Base-by-base conservation (phyloP, 2,329 filamentous ascomycete species). In the Alternaria arbusti region DNA sequence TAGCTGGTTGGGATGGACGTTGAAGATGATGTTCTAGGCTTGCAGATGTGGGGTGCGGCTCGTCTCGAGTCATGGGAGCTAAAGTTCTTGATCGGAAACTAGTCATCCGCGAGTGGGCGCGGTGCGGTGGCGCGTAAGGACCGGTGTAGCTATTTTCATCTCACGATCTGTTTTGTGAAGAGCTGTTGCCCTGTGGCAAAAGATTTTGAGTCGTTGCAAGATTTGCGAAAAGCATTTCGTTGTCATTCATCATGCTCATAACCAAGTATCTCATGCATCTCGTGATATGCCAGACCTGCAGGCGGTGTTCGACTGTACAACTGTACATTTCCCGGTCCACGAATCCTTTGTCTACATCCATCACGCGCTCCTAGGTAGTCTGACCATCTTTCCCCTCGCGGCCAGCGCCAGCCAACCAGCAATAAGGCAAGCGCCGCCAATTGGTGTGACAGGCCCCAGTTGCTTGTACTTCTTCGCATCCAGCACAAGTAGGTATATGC, bases 391-490 rank as follows among this genome's bases (percentile, higher is more conserved):
- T 20, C 73, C 78, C 45, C 69, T 78, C 51, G 83, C 77, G 11
- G 81, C 83, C 59, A 85, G 68, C 51, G 82, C 84, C 56, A 86
- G 74, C 89, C 88, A 91, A 0, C 89, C 89, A 1, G 84, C 87
- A 73, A 91, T 91, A 67, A 91, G 80, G 63, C 85, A 89, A 54
- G 89, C 67, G 0, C 89, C 89, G 0, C 89, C 89, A 1, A 91
- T 62, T 13, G 89, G 89, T 54, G 89, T 91, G 12, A 90, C 85
- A 1, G 89, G 89, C 0, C 89, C 89, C 66, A 91, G 62, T 59
- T 82, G 80, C 72, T 85, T 86, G 47, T 89, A 90, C 26, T 84
- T 80, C 70, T 86, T 83, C 20, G 88, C 86, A 77, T 90, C 86
- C n/a, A 91, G 80, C 0, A 87, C 83, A 10, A 91, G 83, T 10